phyloP scores from a whole-genome alignment of 1,284 basidiomycete genomes.

The Trametes polyzona region DNA sequence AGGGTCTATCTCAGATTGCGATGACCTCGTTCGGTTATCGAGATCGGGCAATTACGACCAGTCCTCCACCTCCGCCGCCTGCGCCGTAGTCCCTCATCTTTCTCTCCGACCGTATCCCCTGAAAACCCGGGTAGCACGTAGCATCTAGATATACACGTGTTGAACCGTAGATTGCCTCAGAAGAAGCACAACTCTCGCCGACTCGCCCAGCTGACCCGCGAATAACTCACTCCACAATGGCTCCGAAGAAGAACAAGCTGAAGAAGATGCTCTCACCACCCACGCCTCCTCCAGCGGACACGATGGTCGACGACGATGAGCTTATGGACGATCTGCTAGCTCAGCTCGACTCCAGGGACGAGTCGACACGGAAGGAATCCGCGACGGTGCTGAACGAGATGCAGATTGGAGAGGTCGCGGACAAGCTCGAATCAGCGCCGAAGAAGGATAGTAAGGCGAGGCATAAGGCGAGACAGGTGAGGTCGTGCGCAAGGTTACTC shows the following conservation, averaged over 20 bases:
- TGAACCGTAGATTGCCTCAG: too few species aligned
- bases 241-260: conserved; percentile 53
- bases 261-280: conserved; percentile 47
- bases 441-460: conserved; percentile 75
- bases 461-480: conserved; percentile 80
- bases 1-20: conserved; percentile 17
- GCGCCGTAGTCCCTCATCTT: not conserved
- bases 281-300: conserved; percentile 19
- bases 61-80: not conserved
- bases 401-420: conserved; percentile 44
- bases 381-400: conserved; percentile 54
- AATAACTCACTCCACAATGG: conserved; percentile 36
- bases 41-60: conserved; percentile 1
- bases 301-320: conserved; percentile 47
- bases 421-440: conserved; percentile 39
- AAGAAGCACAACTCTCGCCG: too few species aligned
- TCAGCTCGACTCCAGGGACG: conserved; percentile 68
- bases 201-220: not conserved
- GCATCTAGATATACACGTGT: too few species aligned
- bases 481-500: conserved; percentile 26
- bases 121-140: too few species aligned
- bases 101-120: not conserved
- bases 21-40: conserved; percentile 4
- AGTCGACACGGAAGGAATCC: conserved; percentile 52
- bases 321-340: conserved; percentile 74